A percentile compares a stretch with the other conserved stretches of the same genome.
These are phyloP conservation scores for Leucocoprinus birnbaumii DNA, from an alignment of 768 basidiomycete genomes.

Conservation along the genomic window DNA sequence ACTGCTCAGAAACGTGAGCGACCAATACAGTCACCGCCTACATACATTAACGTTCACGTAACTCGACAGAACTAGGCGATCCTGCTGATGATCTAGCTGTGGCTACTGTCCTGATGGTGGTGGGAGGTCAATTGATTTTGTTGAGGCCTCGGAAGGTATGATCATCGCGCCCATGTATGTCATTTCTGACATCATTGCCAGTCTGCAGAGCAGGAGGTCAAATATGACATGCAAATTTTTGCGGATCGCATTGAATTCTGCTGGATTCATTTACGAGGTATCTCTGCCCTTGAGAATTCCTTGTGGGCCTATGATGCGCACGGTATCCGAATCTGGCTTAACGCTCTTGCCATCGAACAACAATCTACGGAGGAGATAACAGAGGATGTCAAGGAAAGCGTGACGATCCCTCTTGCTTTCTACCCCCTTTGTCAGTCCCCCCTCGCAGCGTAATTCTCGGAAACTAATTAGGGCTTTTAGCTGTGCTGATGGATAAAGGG, in stretches of 20 bases:
- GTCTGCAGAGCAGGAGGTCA: conserved; percentile 86
- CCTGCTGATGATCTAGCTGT: conserved; percentile 89
- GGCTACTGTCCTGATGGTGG: conserved; percentile 94
- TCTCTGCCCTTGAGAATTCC: conserved; percentile 92
- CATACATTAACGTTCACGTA: background rate
- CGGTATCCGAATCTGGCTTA: conserved; percentile 90
- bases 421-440: conserved; percentile 82
- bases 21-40: too few species aligned
- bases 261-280: conserved; percentile 96
- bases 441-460: background rate
- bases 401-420: conserved; percentile 89
- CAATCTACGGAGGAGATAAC: conserved; percentile 34
- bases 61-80: conserved; percentile 78
- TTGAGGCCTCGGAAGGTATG: conserved; percentile 83
- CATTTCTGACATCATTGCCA: conserved; percentile 24
- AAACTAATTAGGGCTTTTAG: conserved; percentile 36
- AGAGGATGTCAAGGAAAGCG: conserved; percentile 83
- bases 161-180: background rate
- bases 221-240: conserved; percentile 96
- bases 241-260: conserved; percentile 98
- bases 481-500: conserved; percentile 98
- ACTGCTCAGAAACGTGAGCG: conserved; percentile 84
- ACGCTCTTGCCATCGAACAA: conserved; percentile 87
- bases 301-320: conserved; percentile 96
- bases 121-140: conserved; percentile 87